phyloP scores from a whole-genome alignment of 139 green algal genomes.

The Coccomyxa sp. region DNA sequence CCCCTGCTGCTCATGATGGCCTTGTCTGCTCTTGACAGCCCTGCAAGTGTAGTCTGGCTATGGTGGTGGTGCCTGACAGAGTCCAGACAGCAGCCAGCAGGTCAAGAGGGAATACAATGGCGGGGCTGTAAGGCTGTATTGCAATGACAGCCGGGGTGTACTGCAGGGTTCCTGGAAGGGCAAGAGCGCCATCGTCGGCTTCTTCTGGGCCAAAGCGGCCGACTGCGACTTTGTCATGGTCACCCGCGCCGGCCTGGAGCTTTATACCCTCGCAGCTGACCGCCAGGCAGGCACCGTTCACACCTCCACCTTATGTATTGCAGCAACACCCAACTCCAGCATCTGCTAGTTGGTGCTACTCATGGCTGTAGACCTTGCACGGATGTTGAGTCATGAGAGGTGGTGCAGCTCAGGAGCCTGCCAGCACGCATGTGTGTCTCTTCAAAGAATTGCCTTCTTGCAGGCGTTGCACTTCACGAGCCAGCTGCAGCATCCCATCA shows the following conservation, averaged over 20 bases:
- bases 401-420: not conserved
- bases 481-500: constrained; percentile 13
- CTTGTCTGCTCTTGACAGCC: no score
- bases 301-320: not conserved
- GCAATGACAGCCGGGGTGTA: no score
- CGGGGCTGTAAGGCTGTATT: no score
- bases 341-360: not conserved
- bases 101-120: no score
- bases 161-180: not conserved
- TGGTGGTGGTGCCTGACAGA: no score
- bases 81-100: no score
- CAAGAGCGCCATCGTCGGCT: not conserved
- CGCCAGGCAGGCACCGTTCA: not conserved
- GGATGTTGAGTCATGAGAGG: not conserved
- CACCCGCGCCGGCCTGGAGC: not conserved
- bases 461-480: no score
- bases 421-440: not conserved
- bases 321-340: not conserved
- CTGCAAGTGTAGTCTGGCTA: no score
- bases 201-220: not conserved
- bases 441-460: not conserved
- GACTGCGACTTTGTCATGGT: not conserved
- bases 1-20: no score
- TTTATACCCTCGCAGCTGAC: not conserved
- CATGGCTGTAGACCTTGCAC: no score